These are phyloP conservation scores for Candida easanensis DNA, from an alignment of 805 yeast genomes.

Conservation along the genomic window DNA sequence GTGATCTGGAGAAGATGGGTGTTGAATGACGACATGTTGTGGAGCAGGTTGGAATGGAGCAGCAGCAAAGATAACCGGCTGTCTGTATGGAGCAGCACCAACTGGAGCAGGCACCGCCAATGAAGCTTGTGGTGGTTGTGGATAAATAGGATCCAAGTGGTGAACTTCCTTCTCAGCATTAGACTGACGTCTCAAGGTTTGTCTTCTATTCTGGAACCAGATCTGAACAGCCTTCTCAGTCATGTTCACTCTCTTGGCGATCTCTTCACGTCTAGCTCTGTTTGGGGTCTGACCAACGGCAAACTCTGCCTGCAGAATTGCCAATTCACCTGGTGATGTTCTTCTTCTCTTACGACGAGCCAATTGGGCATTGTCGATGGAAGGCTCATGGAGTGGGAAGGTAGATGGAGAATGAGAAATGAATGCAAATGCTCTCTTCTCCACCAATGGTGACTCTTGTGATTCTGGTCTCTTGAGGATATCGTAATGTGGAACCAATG, in stretches of 20 bases:
- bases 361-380: slow-evolving; percentile 84
- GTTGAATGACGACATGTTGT: background rate
- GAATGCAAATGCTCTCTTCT: slow-evolving; percentile 64
- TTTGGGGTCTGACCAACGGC: slow-evolving; percentile 77
- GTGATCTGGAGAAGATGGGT: background rate
- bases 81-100: background rate
- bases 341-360: slow-evolving; percentile 95
- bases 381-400: slow-evolving; percentile 77
- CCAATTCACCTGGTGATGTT: slow-evolving; percentile 84
- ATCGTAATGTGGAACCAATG: slow-evolving; percentile 1
- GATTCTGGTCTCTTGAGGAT: background rate
- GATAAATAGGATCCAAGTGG: slow-evolving; percentile 21
- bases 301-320: slow-evolving; percentile 79
- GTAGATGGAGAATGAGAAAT: slow-evolving; percentile 92
- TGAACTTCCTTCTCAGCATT: slow-evolving; percentile 29
- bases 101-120: background rate
- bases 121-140: slow-evolving; percentile 1
- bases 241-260: slow-evolving; percentile 84
- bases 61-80: background rate
- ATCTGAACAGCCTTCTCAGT: slow-evolving; percentile 97
- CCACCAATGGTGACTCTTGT: slow-evolving; percentile 24
- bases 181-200: slow-evolving; percentile 61
- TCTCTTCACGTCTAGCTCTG: slow-evolving; percentile 67
- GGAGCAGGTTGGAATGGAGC: slow-evolving; percentile 7
- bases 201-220: slow-evolving; percentile 97